Conservation (phyloP, 768 basidiomycete genomes). For the Cyclocybe cylindracea region DNA sequence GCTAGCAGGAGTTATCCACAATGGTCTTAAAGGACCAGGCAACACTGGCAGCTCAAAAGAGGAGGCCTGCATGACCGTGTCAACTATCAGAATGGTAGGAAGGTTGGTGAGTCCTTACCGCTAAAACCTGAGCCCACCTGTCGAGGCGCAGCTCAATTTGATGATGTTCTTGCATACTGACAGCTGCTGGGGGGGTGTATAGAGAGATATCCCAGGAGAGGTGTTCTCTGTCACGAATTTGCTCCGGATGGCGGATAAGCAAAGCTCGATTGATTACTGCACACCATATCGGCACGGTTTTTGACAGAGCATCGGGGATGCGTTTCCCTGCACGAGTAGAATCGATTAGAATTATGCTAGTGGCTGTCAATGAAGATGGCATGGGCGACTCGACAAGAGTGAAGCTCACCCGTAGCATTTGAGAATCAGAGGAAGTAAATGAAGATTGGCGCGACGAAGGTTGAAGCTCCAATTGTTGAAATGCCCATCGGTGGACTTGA, state of each 20-base stretch:
- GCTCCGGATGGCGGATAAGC: conserved; percentile 31
- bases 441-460: conserved; percentile 81
- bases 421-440: conserved; percentile 61
- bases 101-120: conserved; percentile 42
- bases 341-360: conserved; percentile 83
- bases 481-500: conserved; percentile 92
- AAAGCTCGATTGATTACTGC: conserved; percentile 78
- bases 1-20: conserved; percentile 86
- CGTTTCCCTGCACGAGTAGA: conserved; percentile 93
- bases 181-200: conserved; percentile 70
- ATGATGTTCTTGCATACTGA: conserved; percentile 74
- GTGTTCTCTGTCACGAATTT: conserved; percentile 3
- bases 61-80: conserved; percentile 50
- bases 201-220: conserved; percentile 56
- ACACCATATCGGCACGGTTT: conserved; percentile 96
- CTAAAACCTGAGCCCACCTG: conserved; percentile 67
- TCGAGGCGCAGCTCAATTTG: conserved; percentile 73
- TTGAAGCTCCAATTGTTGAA: conserved; percentile 85
- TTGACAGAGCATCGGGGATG: conserved; percentile 91
- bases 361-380: conserved; percentile 2
- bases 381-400: not conserved
- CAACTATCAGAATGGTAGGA: no score
- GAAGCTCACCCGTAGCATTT: conserved; percentile 60
- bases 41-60: conserved; percentile 69
- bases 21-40: conserved; percentile 68